Evolutionary conservation across 306 rosid genomes (phyloP).

Genomic region (Castanea sativa): DNA sequence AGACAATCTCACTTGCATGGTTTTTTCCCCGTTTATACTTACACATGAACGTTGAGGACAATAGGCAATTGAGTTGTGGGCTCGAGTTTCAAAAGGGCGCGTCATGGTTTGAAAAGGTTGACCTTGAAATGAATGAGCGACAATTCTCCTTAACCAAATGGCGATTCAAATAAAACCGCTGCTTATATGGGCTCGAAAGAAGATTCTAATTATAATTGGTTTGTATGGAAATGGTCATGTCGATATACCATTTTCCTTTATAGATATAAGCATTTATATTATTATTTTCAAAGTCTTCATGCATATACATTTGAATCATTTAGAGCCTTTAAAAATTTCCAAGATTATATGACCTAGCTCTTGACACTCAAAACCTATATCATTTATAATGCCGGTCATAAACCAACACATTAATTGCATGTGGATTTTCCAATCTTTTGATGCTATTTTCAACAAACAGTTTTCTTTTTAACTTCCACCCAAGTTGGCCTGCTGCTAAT

Average conservation of each 20-base stretch:
- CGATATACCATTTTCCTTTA: neutral
- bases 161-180: neutral
- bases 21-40: no score
- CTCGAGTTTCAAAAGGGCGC: neutral
- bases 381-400: neutral
- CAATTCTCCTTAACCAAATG: neutral
- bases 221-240: neutral
- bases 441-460: neutral
- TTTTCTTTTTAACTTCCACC: neutral
- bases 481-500: no score
- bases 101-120: neutral
- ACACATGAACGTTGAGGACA: no score
- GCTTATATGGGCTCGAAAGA: no score
- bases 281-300: neutral
- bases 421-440: neutral
- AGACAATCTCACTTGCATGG: no score
- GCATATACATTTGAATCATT: neutral
- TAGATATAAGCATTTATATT: neutral
- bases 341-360: neutral
- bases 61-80: no score
- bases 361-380: neutral
- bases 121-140: neutral
- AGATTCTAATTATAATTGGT: neutral
- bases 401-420: neutral
- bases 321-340: neutral